A percentile compares a stretch with the other conserved stretches of the same genome.
Evolutionary conservation across 2,329 filamentous ascomycete species (phyloP).

Genomic region (Venturia effusa): DNA sequence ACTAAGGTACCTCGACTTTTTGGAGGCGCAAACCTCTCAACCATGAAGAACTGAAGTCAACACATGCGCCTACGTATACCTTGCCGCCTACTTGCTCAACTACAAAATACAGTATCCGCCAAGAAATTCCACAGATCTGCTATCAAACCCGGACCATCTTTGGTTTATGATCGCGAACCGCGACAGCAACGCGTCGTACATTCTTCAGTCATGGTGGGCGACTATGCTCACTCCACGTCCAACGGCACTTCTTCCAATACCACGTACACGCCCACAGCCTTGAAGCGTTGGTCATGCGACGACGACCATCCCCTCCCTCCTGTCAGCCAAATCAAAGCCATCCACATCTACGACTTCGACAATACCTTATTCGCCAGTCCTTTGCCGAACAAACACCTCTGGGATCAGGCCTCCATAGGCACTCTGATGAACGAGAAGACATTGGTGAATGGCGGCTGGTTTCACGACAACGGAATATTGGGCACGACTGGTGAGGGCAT

Average conservation of each 20-base stretch:
- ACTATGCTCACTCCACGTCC: constrained; percentile 1
- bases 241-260: background rate
- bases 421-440: constrained; percentile 63
- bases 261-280: constrained; percentile 48
- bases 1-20: background rate
- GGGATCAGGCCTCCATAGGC: constrained; percentile 69
- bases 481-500: constrained; percentile 74
- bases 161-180: background rate
- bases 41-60: background rate
- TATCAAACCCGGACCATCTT: background rate
- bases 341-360: constrained; percentile 97
- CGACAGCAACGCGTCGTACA: background rate
- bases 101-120: background rate
- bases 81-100: background rate
- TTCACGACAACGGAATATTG: constrained; percentile 85
- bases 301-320: constrained; percentile 53
- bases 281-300: constrained; percentile 76
- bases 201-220: background rate
- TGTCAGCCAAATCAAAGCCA: constrained; percentile 57
- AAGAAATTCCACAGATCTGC: background rate
- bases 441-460: constrained; percentile 85
- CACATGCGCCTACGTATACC: background rate
- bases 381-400: constrained; percentile 77
- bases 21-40: background rate
- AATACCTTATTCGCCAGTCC: constrained; percentile 82